These are phyloP conservation scores for Cutaneotrichosporon dermatis DNA, from an alignment of 1,284 basidiomycete species.

Conservation along the genomic window DNA sequence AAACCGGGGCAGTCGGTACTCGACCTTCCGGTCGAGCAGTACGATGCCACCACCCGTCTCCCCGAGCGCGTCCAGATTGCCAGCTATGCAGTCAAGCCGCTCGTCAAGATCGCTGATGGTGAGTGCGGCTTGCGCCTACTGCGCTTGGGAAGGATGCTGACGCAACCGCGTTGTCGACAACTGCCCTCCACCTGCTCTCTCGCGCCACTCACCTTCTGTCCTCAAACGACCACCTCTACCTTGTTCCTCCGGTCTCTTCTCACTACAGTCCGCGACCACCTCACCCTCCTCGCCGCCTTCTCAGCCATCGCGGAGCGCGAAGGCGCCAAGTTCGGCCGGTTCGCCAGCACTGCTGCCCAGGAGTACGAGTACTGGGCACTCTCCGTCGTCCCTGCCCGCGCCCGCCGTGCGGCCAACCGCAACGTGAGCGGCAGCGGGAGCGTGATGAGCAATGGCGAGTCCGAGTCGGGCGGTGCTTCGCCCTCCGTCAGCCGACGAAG, in stretches of 20 bases:
- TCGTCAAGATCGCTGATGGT: constrained; percentile 13
- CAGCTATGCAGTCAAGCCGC: constrained; percentile 8
- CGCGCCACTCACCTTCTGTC: too few relatives aligned
- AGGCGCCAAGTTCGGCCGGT: constrained; percentile 9
- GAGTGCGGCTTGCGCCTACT: not conserved
- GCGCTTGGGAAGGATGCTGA: too few relatives aligned
- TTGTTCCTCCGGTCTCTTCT: too few relatives aligned
- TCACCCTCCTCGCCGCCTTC: constrained; percentile 23
- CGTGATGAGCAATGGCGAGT: not conserved
- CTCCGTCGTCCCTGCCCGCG: constrained; percentile 9
- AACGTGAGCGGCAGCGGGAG: not conserved
- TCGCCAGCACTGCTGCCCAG: constrained; percentile 15
- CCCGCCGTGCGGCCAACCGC: not conserved
- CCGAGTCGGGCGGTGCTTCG: not conserved
- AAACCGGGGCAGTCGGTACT: constrained; percentile 16
- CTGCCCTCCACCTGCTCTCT: too few relatives aligned
- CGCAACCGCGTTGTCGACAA: too few relatives aligned
- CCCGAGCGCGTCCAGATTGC: constrained; percentile 21
- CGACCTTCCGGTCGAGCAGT: constrained; percentile 22
- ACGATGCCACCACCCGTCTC: constrained; percentile 20
- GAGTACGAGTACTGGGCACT: constrained; percentile 23
- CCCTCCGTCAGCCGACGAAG: not conserved
- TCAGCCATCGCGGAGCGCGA: constrained; percentile 1
- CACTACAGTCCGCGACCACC: constrained; percentile 23
- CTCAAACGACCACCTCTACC: too few relatives aligned